Conservation (phyloP, 805 yeast genomes). For the Lachancea mirantina region DNA sequence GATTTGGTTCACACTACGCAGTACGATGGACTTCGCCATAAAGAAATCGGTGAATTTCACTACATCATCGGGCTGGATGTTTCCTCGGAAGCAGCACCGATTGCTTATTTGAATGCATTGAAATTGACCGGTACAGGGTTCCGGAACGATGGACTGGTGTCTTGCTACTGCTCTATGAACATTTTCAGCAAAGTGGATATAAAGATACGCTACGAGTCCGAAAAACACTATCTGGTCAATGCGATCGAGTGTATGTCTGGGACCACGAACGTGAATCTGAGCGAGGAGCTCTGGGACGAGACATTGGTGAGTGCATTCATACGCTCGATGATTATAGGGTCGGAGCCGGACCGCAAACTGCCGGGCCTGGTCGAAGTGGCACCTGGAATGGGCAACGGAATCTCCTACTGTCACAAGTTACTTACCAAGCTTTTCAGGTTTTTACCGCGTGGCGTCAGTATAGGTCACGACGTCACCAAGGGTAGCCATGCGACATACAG, state of each 20-base stretch:
- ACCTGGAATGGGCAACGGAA: constrained; percentile 30
- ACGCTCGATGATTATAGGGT: constrained; percentile 46
- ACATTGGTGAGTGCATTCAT: constrained; percentile 51
- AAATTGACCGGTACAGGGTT: constrained; percentile 19
- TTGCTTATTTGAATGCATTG: constrained; percentile 39
- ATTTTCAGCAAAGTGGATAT: constrained; percentile 67
- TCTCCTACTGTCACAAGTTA: constrained; percentile 26
- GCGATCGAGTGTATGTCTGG: constrained; percentile 27
- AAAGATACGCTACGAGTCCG: constrained; percentile 46
- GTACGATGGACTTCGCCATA: constrained; percentile 36
- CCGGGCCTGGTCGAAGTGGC: constrained; percentile 53
- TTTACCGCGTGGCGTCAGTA: constrained; percentile 41
- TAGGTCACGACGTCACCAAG: constrained; percentile 37
- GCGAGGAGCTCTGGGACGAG: constrained; percentile 48
- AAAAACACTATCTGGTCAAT: constrained; percentile 27
- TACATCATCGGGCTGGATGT: constrained; percentile 42
- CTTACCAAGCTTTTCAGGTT: constrained; percentile 35
- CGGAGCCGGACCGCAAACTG: constrained; percentile 46
- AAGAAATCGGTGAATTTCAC: constrained; percentile 47
- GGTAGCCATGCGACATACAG: constrained; percentile 30
- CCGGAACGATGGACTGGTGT: constrained; percentile 22
- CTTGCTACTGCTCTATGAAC: constrained; percentile 64
- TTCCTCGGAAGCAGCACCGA: constrained; percentile 39
- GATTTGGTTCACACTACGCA: constrained; percentile 49
- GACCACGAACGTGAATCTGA: constrained; percentile 29